Evolutionary conservation across 2,329 filamentous ascomycete genomes (phyloP).

Genomic region (Colletotrichum scovillei): DNA sequence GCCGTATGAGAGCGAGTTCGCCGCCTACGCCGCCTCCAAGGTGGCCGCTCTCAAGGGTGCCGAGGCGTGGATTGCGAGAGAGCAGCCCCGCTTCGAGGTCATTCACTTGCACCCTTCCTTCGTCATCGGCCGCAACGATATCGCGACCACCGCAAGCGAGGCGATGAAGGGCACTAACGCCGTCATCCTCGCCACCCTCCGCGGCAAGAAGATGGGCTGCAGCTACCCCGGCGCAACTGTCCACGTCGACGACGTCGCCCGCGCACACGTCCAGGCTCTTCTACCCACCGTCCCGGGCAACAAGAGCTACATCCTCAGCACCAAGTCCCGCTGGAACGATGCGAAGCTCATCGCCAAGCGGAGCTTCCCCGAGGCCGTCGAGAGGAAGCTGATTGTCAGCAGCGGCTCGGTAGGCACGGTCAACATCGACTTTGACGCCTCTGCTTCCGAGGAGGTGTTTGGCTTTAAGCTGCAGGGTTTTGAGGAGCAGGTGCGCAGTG

Average conservation of each 20-base stretch:
- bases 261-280: slow-evolving; percentile 50
- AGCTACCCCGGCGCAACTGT: slow-evolving; percentile 45
- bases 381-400: slow-evolving; percentile 24
- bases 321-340: slow-evolving; percentile 48
- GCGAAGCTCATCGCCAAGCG: slow-evolving; percentile 49
- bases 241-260: slow-evolving; percentile 52
- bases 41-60: slow-evolving; percentile 45
- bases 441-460: slow-evolving; percentile 45
- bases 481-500: slow-evolving; percentile 48
- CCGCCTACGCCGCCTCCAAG: slow-evolving; percentile 51
- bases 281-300: slow-evolving; percentile 44
- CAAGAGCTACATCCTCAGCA: slow-evolving; percentile 44
- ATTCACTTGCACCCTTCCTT: slow-evolving; percentile 50
- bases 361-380: slow-evolving; percentile 39
- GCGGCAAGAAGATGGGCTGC: slow-evolving; percentile 42
- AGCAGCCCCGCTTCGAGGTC: slow-evolving; percentile 49
- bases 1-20: slow-evolving; percentile 40
- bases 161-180: slow-evolving; percentile 49
- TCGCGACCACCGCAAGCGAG: slow-evolving; percentile 41
- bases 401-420: slow-evolving; percentile 22
- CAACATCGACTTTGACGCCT: slow-evolving; percentile 39
- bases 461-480: slow-evolving; percentile 46
- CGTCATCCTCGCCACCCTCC: slow-evolving; percentile 46
- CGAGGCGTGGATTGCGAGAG: slow-evolving; percentile 45
- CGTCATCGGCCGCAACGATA: slow-evolving; percentile 50